Evolutionary conservation across 192 early-diverging fungal genomes (phyloP).

Genomic region (Linderina pennispora): DNA sequence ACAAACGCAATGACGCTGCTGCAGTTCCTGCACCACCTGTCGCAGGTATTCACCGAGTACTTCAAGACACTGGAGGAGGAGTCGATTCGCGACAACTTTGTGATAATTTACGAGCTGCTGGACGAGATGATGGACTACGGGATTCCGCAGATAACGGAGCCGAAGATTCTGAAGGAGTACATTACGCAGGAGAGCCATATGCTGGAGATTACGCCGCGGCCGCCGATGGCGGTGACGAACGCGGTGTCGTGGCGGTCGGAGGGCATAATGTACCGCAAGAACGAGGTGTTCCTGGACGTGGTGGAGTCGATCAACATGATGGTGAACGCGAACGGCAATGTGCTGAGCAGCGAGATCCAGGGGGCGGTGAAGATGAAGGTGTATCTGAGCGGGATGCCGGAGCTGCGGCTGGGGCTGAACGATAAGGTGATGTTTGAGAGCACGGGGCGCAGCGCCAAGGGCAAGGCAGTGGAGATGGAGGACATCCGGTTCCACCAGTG

Average conservation of each 20-base stretch:
- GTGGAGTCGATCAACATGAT: constrained; percentile 70
- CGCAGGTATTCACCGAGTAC: constrained; percentile 90
- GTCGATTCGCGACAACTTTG: constrained; percentile 88
- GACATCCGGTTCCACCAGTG: constrained; percentile 91
- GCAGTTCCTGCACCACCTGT: constrained; percentile 91
- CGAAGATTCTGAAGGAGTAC: constrained; percentile 86
- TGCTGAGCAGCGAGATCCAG: constrained; percentile 66
- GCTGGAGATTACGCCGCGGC: constrained; percentile 82
- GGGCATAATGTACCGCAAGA: constrained; percentile 67
- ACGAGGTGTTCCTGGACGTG: constrained; percentile 72
- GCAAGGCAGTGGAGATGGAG: constrained; percentile 86
- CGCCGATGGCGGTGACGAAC: constrained; percentile 78
- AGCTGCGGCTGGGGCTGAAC: constrained; percentile 77
- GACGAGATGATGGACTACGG: constrained; percentile 95
- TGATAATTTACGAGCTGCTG: constrained; percentile 83
- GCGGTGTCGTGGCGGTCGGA: constrained; percentile 68
- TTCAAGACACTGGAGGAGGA: constrained; percentile 87
- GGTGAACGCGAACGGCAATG: constrained; percentile 57
- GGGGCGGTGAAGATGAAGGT: constrained; percentile 82
- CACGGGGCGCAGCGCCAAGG: constrained; percentile 64
- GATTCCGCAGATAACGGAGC: constrained; percentile 82
- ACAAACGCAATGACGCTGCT: constrained; percentile 95
- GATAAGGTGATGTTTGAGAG: constrained; percentile 93
- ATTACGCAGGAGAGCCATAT: constrained; percentile 98
- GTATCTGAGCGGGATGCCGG: constrained; percentile 83